Conservation (phyloP, 257 asterid genomes). For the Nicotiana tabacum region DNA sequence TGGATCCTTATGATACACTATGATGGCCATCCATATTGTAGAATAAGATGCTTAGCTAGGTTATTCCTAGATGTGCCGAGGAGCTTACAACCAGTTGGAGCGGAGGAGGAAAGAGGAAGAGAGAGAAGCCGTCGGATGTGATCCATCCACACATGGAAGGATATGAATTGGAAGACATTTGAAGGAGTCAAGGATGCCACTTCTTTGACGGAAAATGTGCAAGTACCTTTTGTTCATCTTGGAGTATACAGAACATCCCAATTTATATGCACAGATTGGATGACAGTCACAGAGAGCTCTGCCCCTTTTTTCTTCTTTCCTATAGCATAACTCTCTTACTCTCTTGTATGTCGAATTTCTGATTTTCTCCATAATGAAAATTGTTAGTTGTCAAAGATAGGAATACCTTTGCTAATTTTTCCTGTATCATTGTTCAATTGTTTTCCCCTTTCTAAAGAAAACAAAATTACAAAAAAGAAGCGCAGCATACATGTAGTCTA, state of each 20-base stretch:
- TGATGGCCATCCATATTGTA: neutral
- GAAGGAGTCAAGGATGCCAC: neutral
- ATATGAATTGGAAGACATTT: neutral
- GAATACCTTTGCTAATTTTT: neutral
- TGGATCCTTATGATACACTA: neutral
- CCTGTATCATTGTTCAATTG: neutral
- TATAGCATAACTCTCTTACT: neutral
- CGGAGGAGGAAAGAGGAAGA: neutral
- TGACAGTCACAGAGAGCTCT: neutral
- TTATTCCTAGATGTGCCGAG: neutral
- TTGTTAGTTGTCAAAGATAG: neutral
- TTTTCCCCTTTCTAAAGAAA: neutral
- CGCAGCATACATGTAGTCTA: neutral
- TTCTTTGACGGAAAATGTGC: neutral
- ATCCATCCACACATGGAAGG: neutral
- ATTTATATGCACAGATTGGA: neutral
- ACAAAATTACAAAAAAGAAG: neutral
- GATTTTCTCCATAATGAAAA: neutral
- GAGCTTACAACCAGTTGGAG: slow-evolving; percentile 1
- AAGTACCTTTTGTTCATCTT: neutral
- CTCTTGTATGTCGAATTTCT: neutral
- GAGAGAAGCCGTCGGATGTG: neutral
- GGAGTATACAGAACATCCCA: neutral
- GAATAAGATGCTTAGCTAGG: neutral
- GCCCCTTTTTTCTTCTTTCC: neutral